phyloP scores from a whole-genome alignment of 1,284 basidiomycete species.

The Sporisorium scitamineum region DNA sequence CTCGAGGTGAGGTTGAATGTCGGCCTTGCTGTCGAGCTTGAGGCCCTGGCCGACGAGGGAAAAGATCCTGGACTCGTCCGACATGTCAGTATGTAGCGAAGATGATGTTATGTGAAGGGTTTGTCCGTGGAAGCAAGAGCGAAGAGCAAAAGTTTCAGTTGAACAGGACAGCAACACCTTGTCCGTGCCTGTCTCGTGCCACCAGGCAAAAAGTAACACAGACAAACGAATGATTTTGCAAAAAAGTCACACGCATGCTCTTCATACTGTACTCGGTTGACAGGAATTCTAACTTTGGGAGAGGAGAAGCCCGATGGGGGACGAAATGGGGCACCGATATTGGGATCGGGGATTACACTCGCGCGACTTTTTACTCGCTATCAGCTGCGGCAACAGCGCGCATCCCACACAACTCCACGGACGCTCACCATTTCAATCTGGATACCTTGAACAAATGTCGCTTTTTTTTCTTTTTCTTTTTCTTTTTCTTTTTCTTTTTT shows the following conservation, averaged over 20 bases:
- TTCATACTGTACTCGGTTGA: too few relatives aligned
- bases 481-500: not conserved
- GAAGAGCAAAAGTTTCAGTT: too few relatives aligned
- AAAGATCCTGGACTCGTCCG: constrained; percentile 45
- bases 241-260: constrained; percentile 8
- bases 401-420: not conserved
- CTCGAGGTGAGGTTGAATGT: constrained; percentile 79
- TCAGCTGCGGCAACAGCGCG: constrained; percentile 37
- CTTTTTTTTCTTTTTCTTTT: not conserved
- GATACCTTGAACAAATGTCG: not conserved
- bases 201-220: constrained; percentile 3
- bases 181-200: not conserved
- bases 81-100: constrained; percentile 17
- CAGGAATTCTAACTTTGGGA: constrained; percentile 14
- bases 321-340: too few relatives aligned
- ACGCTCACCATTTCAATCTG: not conserved
- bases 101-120: not conserved
- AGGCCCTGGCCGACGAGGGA: constrained; percentile 72
- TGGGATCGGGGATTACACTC: constrained; percentile 9
- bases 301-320: not conserved
- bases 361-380: constrained; percentile 29
- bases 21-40: constrained; percentile 83
- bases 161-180: constrained; percentile 1
- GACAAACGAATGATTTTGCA: not conserved
- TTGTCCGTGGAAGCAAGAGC: not conserved